Evolutionary conservation across 176 grass and related monocot species (phyloP).

Genomic region (Chrysopogon serrulatus): DNA sequence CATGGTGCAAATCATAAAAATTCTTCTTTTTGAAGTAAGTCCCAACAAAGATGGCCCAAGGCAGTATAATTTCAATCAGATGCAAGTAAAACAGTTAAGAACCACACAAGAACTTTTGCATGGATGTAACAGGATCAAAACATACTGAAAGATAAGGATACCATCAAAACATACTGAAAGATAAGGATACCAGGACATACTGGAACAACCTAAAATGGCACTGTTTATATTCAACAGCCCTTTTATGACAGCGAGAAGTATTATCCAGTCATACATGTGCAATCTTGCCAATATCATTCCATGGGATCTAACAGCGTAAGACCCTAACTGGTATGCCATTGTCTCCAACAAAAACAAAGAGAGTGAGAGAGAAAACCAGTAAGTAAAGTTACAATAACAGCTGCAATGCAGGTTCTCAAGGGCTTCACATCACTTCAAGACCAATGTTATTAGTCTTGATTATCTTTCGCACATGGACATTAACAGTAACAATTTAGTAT

Average conservation of each 20-base stretch:
- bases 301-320: constrained; percentile 69
- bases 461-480: not conserved
- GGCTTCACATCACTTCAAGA: not conserved
- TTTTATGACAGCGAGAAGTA: constrained; percentile 60
- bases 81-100: constrained; percentile 35
- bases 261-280: constrained; percentile 90
- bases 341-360: constrained; percentile 30
- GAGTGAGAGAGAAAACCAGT: constrained; percentile 19
- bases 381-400: not conserved
- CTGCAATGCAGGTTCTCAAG: not conserved
- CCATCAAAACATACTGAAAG: too few species aligned
- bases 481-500: not conserved
- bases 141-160: constrained; percentile 1
- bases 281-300: constrained; percentile 57
- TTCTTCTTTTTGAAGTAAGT: constrained; percentile 93
- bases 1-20: constrained; percentile 94
- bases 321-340: constrained; percentile 66
- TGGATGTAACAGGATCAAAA: constrained; percentile 5
- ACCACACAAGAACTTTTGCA: not conserved
- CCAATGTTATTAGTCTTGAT: not conserved
- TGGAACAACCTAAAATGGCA: constrained; percentile 85
- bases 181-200: constrained; percentile 46
- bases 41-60: constrained; percentile 49
- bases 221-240: constrained; percentile 68
- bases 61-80: constrained; percentile 74